Evolutionary conservation across 73 alveolate genomes (phyloP).

Genomic region (Symbiodinium natans): DNA sequence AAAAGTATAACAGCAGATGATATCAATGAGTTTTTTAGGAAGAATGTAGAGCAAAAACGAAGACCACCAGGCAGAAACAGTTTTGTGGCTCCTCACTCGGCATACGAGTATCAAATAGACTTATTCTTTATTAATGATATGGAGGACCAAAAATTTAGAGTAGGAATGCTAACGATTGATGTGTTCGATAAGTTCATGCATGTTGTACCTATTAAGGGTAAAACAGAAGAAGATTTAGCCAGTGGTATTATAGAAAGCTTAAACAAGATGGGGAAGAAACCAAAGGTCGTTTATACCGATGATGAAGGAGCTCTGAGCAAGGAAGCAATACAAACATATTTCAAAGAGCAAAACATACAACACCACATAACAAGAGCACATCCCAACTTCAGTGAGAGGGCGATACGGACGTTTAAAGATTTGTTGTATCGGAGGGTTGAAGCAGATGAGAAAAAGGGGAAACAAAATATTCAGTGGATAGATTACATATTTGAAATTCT

Average conservation of each 20-base stretch:
- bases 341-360: slow-evolving; percentile 20
- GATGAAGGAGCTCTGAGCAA: neutral
- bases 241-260: slow-evolving; percentile 8
- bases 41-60: slow-evolving; percentile 19
- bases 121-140: too few species aligned
- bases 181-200: neutral
- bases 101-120: neutral
- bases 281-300: neutral
- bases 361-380: slow-evolving; percentile 20
- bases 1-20: neutral
- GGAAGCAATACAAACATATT: neutral
- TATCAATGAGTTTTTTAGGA: neutral
- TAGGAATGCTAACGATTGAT: slow-evolving; percentile 14
- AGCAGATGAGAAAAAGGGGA: slow-evolving; percentile 12
- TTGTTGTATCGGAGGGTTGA: neutral
- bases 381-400: neutral
- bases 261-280: neutral
- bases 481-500: slow-evolving; percentile 28
- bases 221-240: too few species aligned
- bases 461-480: neutral
- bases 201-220: neutral
- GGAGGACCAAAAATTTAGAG: neutral
- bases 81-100: slow-evolving; percentile 18
- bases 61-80: neutral
- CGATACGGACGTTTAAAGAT: neutral